These are phyloP conservation scores for Kwoniella sp. DNA, from an alignment of 768 basidiomycete genomes.

Conservation along the genomic window DNA sequence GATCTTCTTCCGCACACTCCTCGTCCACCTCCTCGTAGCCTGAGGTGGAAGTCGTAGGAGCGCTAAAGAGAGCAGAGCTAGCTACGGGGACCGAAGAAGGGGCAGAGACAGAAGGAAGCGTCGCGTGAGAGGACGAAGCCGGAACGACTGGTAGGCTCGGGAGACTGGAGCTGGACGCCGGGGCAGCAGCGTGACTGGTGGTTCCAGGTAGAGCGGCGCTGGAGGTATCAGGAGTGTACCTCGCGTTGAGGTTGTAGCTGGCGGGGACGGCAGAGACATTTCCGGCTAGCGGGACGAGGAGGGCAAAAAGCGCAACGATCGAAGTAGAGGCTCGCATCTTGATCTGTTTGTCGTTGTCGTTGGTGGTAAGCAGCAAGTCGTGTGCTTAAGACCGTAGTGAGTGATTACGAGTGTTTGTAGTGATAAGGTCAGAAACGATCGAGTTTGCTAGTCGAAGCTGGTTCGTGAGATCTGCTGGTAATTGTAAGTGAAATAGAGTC, in stretches of 20 bases:
- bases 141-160: not conserved
- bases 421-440: not conserved
- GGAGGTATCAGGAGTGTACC: not conserved
- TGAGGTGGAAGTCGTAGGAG: not conserved
- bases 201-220: not conserved
- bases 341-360: not conserved
- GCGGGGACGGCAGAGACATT: slow-evolving; percentile 1
- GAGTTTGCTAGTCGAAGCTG: not conserved
- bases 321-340: slow-evolving; percentile 9
- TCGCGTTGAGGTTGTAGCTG: not conserved
- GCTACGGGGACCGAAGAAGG: not conserved
- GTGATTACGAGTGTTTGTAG: too few relatives aligned
- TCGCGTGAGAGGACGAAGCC: not conserved
- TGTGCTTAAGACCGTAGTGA: too few relatives aligned
- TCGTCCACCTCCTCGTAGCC: not conserved
- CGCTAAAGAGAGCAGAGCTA: too few relatives aligned
- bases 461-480: too few relatives aligned
- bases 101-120: not conserved
- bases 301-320: slow-evolving; percentile 5
- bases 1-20: not conserved
- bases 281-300: slow-evolving; percentile 14
- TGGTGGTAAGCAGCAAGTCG: too few relatives aligned
- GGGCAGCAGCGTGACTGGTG: not conserved
- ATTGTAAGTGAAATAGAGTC: too few relatives aligned
- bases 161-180: too few relatives aligned